A percentile compares a stretch with the other conserved stretches of the same genome.
These are phyloP conservation scores for Combretum micranthum DNA, from an alignment of 345 rosid genomes.

Conservation along the genomic window DNA sequence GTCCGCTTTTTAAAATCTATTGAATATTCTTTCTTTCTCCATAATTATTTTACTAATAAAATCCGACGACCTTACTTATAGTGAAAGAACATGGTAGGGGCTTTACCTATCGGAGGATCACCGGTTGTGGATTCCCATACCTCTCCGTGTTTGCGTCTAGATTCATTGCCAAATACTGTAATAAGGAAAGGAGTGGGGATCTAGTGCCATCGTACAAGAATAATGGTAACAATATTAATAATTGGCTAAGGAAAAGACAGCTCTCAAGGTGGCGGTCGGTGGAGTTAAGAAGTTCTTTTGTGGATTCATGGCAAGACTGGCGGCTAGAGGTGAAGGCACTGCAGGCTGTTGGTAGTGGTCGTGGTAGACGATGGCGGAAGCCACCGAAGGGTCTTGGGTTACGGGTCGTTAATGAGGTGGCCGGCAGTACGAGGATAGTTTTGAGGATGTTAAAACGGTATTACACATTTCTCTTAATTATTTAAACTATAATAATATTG, in stretches of 20 bases:
- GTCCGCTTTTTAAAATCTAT: background rate
- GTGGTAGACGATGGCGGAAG: conserved; percentile 23
- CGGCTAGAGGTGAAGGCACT: conserved; percentile 43
- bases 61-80: background rate
- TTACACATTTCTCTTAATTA: background rate
- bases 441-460: conserved; percentile 76
- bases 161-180: conserved; percentile 31
- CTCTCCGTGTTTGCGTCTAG: conserved; percentile 56
- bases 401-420: conserved; percentile 48
- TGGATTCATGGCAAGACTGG: conserved; percentile 45
- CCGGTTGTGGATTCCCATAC: conserved; percentile 54
- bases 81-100: conserved; percentile 46
- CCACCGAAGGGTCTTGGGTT: conserved; percentile 33
- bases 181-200: conserved; percentile 27
- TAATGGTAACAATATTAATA: conserved; percentile 9
- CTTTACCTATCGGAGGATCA: conserved; percentile 59
- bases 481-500: background rate
- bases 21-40: background rate
- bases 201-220: conserved; percentile 9
- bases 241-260: conserved; percentile 35
- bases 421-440: conserved; percentile 89
- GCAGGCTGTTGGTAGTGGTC: conserved; percentile 11
- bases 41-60: background rate
- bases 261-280: conserved; percentile 21
- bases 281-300: conserved; percentile 50